Percentiles rank a stretch among this genome's conserved stretches.
phyloP scores from a whole-genome alignment of 1,139 yeast genomes.

The Blastobotrys aristatus region DNA sequence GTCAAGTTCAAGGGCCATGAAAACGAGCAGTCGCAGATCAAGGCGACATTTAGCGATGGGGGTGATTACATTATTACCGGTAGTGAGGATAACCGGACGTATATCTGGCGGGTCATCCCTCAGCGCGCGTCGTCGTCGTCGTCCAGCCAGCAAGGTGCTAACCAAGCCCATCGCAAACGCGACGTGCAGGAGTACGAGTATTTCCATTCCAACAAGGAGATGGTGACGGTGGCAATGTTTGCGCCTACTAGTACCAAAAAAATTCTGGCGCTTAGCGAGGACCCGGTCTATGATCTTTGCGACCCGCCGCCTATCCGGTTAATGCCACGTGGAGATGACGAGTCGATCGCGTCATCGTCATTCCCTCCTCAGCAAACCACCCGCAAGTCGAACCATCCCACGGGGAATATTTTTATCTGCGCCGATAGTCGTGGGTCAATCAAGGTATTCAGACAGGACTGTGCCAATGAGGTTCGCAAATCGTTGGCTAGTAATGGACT shows the following conservation, averaged over 20 bases:
- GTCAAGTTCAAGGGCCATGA: constrained; percentile 69
- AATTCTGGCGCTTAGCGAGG: constrained; percentile 66
- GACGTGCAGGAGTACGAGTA: constrained; percentile 43
- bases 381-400: constrained; percentile 21
- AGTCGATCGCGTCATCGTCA: background rate
- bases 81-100: constrained; percentile 46
- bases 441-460: constrained; percentile 74
- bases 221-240: constrained; percentile 69
- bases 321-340: constrained; percentile 12
- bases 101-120: constrained; percentile 50
- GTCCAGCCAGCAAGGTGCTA: background rate
- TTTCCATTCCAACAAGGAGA: constrained; percentile 71
- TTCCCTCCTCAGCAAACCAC: background rate
- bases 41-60: constrained; percentile 61
- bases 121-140: background rate
- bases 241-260: constrained; percentile 73
- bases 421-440: constrained; percentile 72
- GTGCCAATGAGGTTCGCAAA: constrained; percentile 41
- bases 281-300: constrained; percentile 65
- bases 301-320: constrained; percentile 31
- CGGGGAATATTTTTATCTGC: constrained; percentile 56
- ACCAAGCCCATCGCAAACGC: constrained; percentile 22
- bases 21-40: constrained; percentile 65
- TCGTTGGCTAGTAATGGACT: constrained; percentile 16
- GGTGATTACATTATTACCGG: constrained; percentile 40